Evolutionary conservation across 257 asterid species (phyloP).

Genomic region (Forsythia suspensa): DNA sequence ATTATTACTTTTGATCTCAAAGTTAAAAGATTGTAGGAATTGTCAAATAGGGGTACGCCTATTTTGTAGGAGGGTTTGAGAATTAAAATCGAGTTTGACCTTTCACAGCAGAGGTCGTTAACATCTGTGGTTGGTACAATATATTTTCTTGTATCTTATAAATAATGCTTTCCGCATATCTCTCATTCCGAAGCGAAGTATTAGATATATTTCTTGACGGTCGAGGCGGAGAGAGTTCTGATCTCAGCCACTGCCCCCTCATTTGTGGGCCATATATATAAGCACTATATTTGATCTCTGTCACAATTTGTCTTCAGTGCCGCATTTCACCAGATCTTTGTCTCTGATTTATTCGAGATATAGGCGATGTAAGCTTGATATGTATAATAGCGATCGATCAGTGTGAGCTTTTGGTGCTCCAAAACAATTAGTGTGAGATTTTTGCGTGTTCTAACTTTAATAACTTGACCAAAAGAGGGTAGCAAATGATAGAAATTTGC

Average conservation of each 20-base stretch:
- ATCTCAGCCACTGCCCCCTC: neutral
- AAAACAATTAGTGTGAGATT: neutral
- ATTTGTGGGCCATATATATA: neutral
- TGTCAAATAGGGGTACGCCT: slow-evolving; percentile 88
- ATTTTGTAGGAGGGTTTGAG: slow-evolving; percentile 85
- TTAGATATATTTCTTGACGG: neutral
- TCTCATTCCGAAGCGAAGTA: neutral
- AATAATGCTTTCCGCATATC: neutral
- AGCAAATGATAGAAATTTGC: neutral
- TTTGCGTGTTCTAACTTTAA: neutral
- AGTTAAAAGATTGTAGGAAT: slow-evolving; percentile 34
- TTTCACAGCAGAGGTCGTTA: slow-evolving; percentile 61
- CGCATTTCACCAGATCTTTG: too few relatives aligned
- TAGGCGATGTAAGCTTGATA: too few relatives aligned
- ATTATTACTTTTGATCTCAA: slow-evolving; percentile 11
- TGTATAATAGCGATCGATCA: too few relatives aligned
- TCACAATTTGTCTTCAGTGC: too few relatives aligned
- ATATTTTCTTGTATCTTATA: too few relatives aligned
- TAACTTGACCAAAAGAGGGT: neutral
- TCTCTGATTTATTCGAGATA: too few relatives aligned
- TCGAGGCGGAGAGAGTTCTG: slow-evolving; percentile 3
- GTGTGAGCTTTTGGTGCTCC: neutral
- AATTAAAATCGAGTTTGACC: slow-evolving; percentile 76
- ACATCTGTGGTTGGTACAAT: neutral
- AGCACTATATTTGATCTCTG: too few relatives aligned